Base-by-base conservation (phyloP, 2,329 filamentous ascomycete species). In the Penicillium sp. region DNA sequence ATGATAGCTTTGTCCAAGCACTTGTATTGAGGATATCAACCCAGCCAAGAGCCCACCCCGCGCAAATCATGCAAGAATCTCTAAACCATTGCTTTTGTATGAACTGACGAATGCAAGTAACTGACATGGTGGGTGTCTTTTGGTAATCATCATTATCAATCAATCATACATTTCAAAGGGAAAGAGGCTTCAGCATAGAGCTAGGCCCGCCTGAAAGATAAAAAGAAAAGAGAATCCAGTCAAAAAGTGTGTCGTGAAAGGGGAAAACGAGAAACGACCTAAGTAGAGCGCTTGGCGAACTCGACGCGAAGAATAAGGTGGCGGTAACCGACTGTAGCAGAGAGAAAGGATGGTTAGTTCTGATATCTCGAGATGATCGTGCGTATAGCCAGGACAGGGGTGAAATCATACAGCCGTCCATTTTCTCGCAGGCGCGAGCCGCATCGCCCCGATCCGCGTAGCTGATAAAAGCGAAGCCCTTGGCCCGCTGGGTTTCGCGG, bases 391-490 rank as follows among this genome's bases (percentile, higher is more conserved):
- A 33, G 39, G 40, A 22, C n/a, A 39, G 55, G 40, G 54, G 59
- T 40, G 40, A 18, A 27, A 49, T 82, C 83, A 77, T 81, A 85
- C 82, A 97, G 72, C 95, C 95, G 79, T 99, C 95, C 91, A 99
- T 94, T 86, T 96, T 97, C 81, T 90, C 89, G 81, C 91, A 96
- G 41, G 95, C 95, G 82, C 90, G 91, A 69, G 91, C 90, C 68
- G 95, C 95, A 78, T 99, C 95, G 68, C 83, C 79, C 69, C 95
- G 85, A 77, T 99, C 95, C 60, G 89, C 91, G 75, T 95, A 99
- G 78, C 91, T 96, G 83, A 99, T 96, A 78, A 99, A 99, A 27
- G 96, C 96, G 77, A 99, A 99, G 63, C 95, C 95, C 87, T 99
- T 99, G 70, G 95, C 95, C 76, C 94, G 83, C 61, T 92, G 91